Evolutionary conservation across 1,284 basidiomycete genomes (phyloP).

Genomic region (Lentinula novae-zelandiae): DNA sequence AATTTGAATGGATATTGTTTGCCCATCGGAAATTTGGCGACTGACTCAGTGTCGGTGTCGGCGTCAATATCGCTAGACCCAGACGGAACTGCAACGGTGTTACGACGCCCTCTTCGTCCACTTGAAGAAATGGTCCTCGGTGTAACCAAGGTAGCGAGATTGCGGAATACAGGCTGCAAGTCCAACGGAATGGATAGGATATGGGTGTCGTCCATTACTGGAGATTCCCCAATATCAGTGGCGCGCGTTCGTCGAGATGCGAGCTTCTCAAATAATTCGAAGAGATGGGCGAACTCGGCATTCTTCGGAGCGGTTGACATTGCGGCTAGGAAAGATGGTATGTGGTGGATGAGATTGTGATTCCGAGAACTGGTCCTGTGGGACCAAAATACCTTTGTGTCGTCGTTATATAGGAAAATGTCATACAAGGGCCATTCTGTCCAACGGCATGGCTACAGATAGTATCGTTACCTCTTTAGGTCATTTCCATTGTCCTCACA

Average conservation of each 20-base stretch:
- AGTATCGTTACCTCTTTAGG: neutral
- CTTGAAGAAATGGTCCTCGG: slow-evolving; percentile 13
- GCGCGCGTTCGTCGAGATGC: slow-evolving; percentile 34
- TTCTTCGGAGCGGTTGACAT: slow-evolving; percentile 26
- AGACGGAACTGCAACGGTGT: slow-evolving; percentile 1
- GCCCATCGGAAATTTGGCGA: slow-evolving; percentile 38
- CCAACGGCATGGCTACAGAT: neutral
- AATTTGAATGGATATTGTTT: slow-evolving; percentile 57
- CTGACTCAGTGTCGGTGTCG: slow-evolving; percentile 22
- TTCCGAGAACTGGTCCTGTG: neutral
- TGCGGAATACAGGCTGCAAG: slow-evolving; percentile 42
- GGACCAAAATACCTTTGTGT: neutral
- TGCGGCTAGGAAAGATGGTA: neutral
- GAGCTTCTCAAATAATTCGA: slow-evolving; percentile 51
- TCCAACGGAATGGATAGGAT: slow-evolving; percentile 37
- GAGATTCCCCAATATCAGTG: slow-evolving; percentile 7
- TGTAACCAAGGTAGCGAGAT: slow-evolving; percentile 36
- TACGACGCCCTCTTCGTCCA: slow-evolving; percentile 16
- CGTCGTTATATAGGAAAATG: neutral
- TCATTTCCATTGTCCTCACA: neutral
- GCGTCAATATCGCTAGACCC: slow-evolving; percentile 15
- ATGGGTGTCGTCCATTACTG: slow-evolving; percentile 25
- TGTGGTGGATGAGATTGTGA: neutral
- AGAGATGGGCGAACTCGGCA: slow-evolving; percentile 49
- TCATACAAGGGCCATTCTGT: neutral